Conservation (phyloP, 306 rosid genomes). For the Pueraria montana region DNA sequence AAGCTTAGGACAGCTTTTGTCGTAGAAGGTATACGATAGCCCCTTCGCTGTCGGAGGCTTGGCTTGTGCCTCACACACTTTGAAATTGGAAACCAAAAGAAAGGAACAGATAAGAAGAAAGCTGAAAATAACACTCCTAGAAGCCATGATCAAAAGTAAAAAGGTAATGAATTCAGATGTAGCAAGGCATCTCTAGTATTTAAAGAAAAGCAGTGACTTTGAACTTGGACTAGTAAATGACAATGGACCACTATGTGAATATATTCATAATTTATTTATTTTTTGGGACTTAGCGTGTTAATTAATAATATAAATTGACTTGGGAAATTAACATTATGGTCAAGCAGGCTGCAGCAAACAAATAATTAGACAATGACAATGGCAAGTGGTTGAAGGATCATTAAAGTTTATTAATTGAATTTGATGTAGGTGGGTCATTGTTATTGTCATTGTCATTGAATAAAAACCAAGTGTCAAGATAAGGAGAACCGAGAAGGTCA, state of each 20-base stretch:
- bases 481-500: not conserved
- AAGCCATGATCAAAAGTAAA: slow-evolving; percentile 23
- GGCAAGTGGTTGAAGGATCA: not conserved
- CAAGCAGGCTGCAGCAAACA: not conserved
- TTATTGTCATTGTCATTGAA: not conserved
- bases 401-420: not conserved
- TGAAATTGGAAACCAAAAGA: slow-evolving; percentile 15
- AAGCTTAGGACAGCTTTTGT: slow-evolving; percentile 59
- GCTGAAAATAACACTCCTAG: slow-evolving; percentile 8
- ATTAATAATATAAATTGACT: not conserved
- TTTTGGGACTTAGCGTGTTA: not conserved
- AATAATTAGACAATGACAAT: not conserved
- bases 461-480: not conserved
- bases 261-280: not conserved
- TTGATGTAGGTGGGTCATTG: not conserved
- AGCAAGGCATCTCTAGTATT: slow-evolving; percentile 2
- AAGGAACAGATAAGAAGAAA: slow-evolving; percentile 44
- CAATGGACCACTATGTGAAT: slow-evolving; percentile 13
- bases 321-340: no score
- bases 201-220: not conserved
- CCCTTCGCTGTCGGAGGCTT: slow-evolving; percentile 49
- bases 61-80: slow-evolving; percentile 45
- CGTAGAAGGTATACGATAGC: slow-evolving; percentile 52
- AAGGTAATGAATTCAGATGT: not conserved
- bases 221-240: not conserved